A percentile compares a stretch with the other conserved stretches of the same genome.
Conservation (phyloP, 495 filamentous ascomycete genomes). For the Neurospora africana region DNA sequence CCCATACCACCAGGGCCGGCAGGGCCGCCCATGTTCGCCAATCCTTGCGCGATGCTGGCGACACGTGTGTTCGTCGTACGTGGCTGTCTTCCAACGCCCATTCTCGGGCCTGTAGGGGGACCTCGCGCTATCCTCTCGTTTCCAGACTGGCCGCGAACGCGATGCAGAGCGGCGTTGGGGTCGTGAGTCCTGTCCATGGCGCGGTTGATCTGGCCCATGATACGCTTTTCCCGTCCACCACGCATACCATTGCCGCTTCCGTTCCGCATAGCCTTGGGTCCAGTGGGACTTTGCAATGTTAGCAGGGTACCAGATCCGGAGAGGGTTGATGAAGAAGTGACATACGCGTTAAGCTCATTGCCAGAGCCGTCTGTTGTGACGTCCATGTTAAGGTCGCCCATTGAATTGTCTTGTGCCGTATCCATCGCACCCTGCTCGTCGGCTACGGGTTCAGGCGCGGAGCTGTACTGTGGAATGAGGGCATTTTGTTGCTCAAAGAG, state of each 20-base stretch:
- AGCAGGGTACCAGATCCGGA: not conserved
- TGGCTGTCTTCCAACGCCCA: conserved; percentile 42
- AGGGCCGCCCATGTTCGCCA: conserved; percentile 28
- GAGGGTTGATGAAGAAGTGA: conserved; percentile 9
- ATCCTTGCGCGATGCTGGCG: conserved; percentile 32
- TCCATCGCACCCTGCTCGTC: conserved; percentile 9
- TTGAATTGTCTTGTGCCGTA: conserved; percentile 13
- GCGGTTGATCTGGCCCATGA: conserved; percentile 80
- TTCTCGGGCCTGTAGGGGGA: conserved; percentile 62
- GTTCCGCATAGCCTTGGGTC: conserved; percentile 90
- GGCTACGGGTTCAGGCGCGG: conserved; percentile 22
- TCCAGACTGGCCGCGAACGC: conserved; percentile 62
- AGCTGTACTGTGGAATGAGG: conserved; percentile 53
- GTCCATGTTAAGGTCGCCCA: conserved; percentile 61
- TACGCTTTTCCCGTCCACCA: conserved; percentile 54
- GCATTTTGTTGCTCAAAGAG: conserved; percentile 72
- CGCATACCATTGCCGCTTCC: conserved; percentile 26
- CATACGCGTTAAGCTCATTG: conserved; percentile 59
- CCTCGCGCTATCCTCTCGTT: conserved; percentile 64
- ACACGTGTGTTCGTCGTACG: conserved; percentile 35
- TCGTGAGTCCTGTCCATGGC: conserved; percentile 72
- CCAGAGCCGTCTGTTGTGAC: conserved; percentile 25
- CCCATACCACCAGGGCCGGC: conserved; percentile 17
- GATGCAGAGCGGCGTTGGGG: conserved; percentile 53
- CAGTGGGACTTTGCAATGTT: conserved; percentile 37